Base-by-base conservation (phyloP, 2,329 filamentous ascomycete genomes). In the Talaromyces atroroseus region DNA sequence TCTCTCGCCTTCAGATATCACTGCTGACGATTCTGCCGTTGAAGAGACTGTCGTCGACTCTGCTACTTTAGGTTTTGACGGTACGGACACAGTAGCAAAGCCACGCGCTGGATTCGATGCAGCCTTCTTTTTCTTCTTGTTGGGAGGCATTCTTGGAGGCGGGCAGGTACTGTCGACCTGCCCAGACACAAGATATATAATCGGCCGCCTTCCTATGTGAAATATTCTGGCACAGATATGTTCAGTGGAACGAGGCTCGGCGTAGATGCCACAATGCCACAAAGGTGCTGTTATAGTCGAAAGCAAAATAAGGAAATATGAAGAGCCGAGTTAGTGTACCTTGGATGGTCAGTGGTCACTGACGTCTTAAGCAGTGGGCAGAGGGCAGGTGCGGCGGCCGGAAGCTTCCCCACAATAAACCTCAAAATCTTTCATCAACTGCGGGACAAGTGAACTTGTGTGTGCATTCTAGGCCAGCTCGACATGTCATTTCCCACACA, bases 71-170 rank as follows among this genome's bases (percentile, higher is more conserved):
- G 82, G 78, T 69, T 92, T 95, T 23, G 90, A 95, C 45, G 91
- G 90, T 58, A 95, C 82, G 1, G 92, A 97, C 12, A 90, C 95
- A 5, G 94, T 99, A 62, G 92, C 90, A 75, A 96, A 95, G 18
- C 92, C 94, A 71, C 94, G 82, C 40, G 91, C 90, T 58, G 92
- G 90, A 73, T 96, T 97, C 32, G 87, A 83, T 24, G 84, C 83
- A 55, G 88, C 81, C 82, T 96, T 97, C 80, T 90, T 95, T 78
- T 96, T 96, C 77, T 95, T 96, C 74, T 90, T 88, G 60, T 78
- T 77, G 14, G 75, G 69, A 40, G 88, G 87, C 89, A 92, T 92
- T 24, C 56, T 51, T 26, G 23, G 11, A 29, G 24, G 21, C 23
- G 14, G 16, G 36, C 36, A 6, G 36, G 16, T 18, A 18, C 36